Conservation (phyloP, 1,284 basidiomycete species). For the Fomitopsis schrenkii region DNA sequence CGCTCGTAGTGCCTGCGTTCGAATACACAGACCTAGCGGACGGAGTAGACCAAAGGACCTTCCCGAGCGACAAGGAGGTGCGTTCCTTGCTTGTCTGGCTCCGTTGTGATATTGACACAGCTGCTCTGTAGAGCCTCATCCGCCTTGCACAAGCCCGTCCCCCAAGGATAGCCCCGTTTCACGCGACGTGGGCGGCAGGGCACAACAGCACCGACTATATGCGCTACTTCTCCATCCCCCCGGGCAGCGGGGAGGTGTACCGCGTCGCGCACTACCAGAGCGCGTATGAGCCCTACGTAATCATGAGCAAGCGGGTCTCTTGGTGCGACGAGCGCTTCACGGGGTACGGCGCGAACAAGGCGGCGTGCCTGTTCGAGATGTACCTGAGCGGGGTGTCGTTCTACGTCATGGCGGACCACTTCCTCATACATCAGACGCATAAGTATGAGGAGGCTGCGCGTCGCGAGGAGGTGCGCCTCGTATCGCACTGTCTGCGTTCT, state of each 20-base stretch:
- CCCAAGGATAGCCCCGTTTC: slow-evolving; percentile 61
- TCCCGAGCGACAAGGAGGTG: slow-evolving; percentile 67
- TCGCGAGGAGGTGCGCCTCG: slow-evolving; percentile 51
- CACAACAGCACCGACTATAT: slow-evolving; percentile 79
- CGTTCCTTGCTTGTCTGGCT: background rate
- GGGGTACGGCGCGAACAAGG: slow-evolving; percentile 77
- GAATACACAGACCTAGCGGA: slow-evolving; percentile 64
- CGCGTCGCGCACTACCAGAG: slow-evolving; percentile 71
- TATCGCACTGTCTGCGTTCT: background rate
- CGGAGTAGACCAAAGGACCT: slow-evolving; percentile 50
- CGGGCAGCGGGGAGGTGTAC: slow-evolving; percentile 63
- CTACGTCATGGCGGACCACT: slow-evolving; percentile 81
- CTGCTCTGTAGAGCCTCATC: slow-evolving; percentile 43
- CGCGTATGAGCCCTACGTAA: slow-evolving; percentile 81
- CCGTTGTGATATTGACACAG: background rate
- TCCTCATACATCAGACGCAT: slow-evolving; percentile 83
- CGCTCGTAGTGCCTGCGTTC: slow-evolving; percentile 77
- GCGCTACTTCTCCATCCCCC: slow-evolving; percentile 54
- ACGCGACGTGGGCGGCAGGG: slow-evolving; percentile 70
- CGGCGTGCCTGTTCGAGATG: slow-evolving; percentile 63
- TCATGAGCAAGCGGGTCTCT: slow-evolving; percentile 71
- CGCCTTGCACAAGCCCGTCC: slow-evolving; percentile 48
- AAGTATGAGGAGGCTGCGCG: slow-evolving; percentile 72
- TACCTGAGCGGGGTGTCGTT: slow-evolving; percentile 67
- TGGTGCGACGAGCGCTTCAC: slow-evolving; percentile 90